Evolutionary conservation across 1,284 basidiomycete species (phyloP).

Genomic region (Heimioporus retisporus): DNA sequence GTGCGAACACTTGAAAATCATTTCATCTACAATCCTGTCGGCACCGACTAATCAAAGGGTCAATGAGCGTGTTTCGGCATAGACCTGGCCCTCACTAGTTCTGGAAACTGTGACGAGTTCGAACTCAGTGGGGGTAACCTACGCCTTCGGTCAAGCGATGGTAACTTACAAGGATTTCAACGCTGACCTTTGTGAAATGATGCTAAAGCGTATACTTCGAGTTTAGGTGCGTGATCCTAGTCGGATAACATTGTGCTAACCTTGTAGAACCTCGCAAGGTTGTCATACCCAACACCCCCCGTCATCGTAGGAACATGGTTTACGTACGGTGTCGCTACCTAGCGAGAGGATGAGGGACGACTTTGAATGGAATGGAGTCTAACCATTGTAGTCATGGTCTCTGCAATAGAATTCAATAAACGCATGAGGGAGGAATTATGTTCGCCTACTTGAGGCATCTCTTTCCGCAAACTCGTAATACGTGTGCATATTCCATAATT

Average conservation of each 20-base stretch:
- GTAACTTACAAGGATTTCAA: neutral
- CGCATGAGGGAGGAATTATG: conserved; percentile 1
- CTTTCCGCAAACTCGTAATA: conserved; percentile 57
- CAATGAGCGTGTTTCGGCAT: conserved; percentile 1
- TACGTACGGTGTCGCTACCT: conserved; percentile 60
- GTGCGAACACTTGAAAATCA: conserved; percentile 58
- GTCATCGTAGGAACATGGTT: conserved; percentile 61
- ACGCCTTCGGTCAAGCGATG: conserved; percentile 13
- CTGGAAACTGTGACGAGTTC: conserved; percentile 56
- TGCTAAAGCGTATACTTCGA: conserved; percentile 36
- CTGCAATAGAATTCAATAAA: conserved; percentile 31
- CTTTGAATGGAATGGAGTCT: conserved; percentile 1
- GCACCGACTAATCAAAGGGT: conserved; percentile 48
- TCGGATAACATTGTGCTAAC: conserved; percentile 25
- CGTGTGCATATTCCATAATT: conserved; percentile 57
- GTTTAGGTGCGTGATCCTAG: conserved; percentile 6
- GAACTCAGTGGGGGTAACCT: conserved; percentile 55
- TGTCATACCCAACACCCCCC: conserved; percentile 53
- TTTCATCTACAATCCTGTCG: conserved; percentile 58
- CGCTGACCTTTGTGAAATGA: conserved; percentile 47
- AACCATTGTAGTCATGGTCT: conserved; percentile 60
- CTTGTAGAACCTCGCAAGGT: conserved; percentile 58
- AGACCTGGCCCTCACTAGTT: conserved; percentile 44
- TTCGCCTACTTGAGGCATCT: conserved; percentile 48
- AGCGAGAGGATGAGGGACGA: conserved; percentile 5